phyloP scores from a whole-genome alignment of 2,329 filamentous ascomycete genomes.

The Aspergillus japonicus region DNA sequence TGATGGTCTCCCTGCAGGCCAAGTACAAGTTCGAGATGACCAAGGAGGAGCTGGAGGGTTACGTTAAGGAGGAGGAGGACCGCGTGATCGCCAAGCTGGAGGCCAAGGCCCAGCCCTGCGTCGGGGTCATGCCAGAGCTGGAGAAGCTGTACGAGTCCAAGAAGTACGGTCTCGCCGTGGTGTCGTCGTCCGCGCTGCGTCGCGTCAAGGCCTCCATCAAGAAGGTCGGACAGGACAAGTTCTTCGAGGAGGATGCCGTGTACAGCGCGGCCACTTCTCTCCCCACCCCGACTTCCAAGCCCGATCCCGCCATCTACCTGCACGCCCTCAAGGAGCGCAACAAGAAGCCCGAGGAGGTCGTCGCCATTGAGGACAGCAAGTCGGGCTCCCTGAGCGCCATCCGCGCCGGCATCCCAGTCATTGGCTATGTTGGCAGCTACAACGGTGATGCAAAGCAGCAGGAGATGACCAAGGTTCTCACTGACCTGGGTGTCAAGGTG shows the following conservation, averaged over 20 bases:
- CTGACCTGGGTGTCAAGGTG: conserved; percentile 60
- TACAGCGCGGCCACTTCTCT: conserved; percentile 82
- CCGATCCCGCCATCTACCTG: conserved; percentile 84
- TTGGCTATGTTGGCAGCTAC: conserved; percentile 85
- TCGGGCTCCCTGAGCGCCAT: conserved; percentile 76
- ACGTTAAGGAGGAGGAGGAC: conserved; percentile 76
- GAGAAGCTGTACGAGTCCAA: conserved; percentile 60
- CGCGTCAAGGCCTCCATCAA: conserved; percentile 75
- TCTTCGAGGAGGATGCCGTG: conserved; percentile 71
- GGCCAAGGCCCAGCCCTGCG: conserved; percentile 65
- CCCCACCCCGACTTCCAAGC: conserved; percentile 79
- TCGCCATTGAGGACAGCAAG: conserved; percentile 87
- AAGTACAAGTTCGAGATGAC: conserved; percentile 72
- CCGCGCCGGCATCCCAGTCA: conserved; percentile 73
- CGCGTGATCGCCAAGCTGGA: conserved; percentile 79
- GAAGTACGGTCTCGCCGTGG: conserved; percentile 74
- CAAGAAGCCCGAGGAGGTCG: conserved; percentile 67
- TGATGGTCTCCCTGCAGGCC: conserved; percentile 74
- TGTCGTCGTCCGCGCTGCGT: conserved; percentile 75
- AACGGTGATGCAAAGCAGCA: conserved; percentile 56
- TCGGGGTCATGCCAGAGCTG: conserved; percentile 66
- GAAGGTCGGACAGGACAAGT: conserved; percentile 76
- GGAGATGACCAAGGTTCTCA: conserved; percentile 64
- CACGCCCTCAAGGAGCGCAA: conserved; percentile 72
- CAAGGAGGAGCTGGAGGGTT: conserved; percentile 67